Percentiles rank a stretch among this genome's conserved stretches.
Evolutionary conservation across 805 yeast species (phyloP).

Genomic region (Zygoascus biomembranicola): DNA sequence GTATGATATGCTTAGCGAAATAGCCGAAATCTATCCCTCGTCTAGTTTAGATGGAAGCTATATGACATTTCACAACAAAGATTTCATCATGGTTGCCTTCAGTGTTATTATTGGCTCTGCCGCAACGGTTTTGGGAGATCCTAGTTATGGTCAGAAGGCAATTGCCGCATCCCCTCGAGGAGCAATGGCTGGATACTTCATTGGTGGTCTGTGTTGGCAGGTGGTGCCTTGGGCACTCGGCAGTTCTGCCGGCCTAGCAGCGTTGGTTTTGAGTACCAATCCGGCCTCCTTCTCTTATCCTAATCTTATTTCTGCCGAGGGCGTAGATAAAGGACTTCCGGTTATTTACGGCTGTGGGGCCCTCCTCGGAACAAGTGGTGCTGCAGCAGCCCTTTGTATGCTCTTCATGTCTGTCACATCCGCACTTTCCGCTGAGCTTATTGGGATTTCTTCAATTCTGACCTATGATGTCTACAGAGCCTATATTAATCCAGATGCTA

Average conservation of each 20-base stretch:
- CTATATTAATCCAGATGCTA: slow-evolving; percentile 69
- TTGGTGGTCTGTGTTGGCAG: slow-evolving; percentile 87
- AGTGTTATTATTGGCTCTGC: slow-evolving; percentile 78
- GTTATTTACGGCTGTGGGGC: slow-evolving; percentile 71
- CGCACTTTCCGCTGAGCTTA: slow-evolving; percentile 84
- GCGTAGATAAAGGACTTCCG: slow-evolving; percentile 64
- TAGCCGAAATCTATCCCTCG: slow-evolving; percentile 38
- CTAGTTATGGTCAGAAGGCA: slow-evolving; percentile 83
- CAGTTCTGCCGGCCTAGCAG: slow-evolving; percentile 78
- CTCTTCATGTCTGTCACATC: slow-evolving; percentile 89
- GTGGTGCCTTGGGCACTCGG: slow-evolving; percentile 78
- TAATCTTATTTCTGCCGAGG: slow-evolving; percentile 49
- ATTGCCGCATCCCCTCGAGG: slow-evolving; percentile 77
- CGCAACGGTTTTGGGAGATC: slow-evolving; percentile 83
- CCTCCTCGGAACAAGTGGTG: slow-evolving; percentile 79
- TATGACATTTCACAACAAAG: slow-evolving; percentile 39
- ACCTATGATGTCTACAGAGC: slow-evolving; percentile 79
- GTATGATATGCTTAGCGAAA: neutral
- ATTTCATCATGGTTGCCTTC: slow-evolving; percentile 37
- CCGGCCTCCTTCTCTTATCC: slow-evolving; percentile 81
- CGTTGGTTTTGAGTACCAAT: slow-evolving; percentile 58
- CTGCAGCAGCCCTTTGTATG: slow-evolving; percentile 67
- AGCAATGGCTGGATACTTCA: slow-evolving; percentile 75
- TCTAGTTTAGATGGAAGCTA: slow-evolving; percentile 71
- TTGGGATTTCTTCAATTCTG: slow-evolving; percentile 75